A percentile compares a stretch with the other conserved stretches of the same genome.
phyloP scores from a whole-genome alignment of 1,284 basidiomycete genomes.

The Pyrrhoderma noxium region DNA sequence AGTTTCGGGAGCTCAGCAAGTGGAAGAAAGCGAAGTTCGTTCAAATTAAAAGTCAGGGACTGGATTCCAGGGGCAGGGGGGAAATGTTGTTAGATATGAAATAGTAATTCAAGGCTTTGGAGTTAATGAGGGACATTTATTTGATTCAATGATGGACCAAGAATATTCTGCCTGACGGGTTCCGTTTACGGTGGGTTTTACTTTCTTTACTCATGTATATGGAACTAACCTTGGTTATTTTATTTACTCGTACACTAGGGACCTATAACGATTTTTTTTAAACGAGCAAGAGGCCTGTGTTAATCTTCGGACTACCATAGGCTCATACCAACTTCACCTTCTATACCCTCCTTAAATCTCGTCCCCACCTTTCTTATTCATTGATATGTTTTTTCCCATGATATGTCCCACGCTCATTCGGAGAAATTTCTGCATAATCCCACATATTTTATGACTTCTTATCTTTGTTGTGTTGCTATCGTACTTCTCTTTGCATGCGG shows the following conservation, averaged over 20 bases:
- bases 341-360: constrained; percentile 14
- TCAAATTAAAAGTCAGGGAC: constrained; percentile 51
- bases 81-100: constrained; percentile 24
- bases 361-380: constrained; percentile 4
- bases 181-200: too few species aligned
- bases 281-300: neutral
- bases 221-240: too few species aligned
- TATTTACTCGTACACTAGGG: too few species aligned
- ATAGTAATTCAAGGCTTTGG: neutral
- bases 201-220: too few species aligned
- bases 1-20: constrained; percentile 67
- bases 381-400: constrained; percentile 13
- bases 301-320: constrained; percentile 14
- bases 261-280: neutral
- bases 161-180: too few species aligned
- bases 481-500: constrained; percentile 1
- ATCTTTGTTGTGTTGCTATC: constrained; percentile 4
- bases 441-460: neutral
- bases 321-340: constrained; percentile 13
- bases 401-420: constrained; percentile 9
- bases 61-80: constrained; percentile 45
- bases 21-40: constrained; percentile 46
- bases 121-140: neutral
- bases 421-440: neutral
- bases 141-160: constrained; percentile 5